A percentile compares a stretch with the other conserved stretches of the same genome.
These are phyloP conservation scores for Ajuga reptans DNA, from an alignment of 305 asterid genomes.

Conservation along the genomic window DNA sequence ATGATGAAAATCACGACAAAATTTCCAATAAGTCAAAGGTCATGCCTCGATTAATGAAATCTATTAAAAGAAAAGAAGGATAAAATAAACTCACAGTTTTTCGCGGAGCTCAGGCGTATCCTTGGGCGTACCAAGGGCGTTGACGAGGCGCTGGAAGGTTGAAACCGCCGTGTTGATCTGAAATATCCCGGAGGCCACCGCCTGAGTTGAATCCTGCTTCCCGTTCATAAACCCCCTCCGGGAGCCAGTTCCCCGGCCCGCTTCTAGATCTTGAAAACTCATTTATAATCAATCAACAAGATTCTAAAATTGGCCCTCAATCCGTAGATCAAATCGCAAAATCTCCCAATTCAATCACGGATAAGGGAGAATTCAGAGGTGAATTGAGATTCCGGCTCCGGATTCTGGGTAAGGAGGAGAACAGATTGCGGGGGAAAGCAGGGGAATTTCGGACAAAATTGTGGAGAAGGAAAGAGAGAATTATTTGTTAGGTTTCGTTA, in stretches of 20 bases:
- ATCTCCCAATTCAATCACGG: slow-evolving; percentile 9
- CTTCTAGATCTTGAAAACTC: slow-evolving; percentile 84
- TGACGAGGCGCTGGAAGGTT: slow-evolving; percentile 53
- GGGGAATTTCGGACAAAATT: too few relatives aligned
- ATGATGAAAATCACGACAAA: neutral
- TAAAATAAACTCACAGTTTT: slow-evolving; percentile 44
- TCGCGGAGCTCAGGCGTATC: slow-evolving; percentile 80
- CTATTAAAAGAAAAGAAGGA: neutral
- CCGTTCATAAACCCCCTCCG: slow-evolving; percentile 52
- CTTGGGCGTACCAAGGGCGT: slow-evolving; percentile 60
- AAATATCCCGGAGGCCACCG: slow-evolving; percentile 47
- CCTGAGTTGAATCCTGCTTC: slow-evolving; percentile 49
- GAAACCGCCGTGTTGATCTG: slow-evolving; percentile 56
- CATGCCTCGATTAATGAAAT: neutral
- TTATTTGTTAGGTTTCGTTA: neutral
- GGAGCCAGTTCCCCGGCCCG: slow-evolving; percentile 53
- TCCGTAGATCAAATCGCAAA: slow-evolving; percentile 22
- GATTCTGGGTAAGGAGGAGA: neutral
- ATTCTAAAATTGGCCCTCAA: slow-evolving; percentile 12
- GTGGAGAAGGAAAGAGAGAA: neutral
- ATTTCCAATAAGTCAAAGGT: neutral
- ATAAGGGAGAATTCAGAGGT: slow-evolving; percentile 13
- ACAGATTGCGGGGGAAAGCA: too few relatives aligned
- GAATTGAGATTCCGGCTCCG: slow-evolving; percentile 21
- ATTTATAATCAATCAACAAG: slow-evolving; percentile 16